Percentiles rank a stretch among this genome's conserved stretches.
Evolutionary conservation across 2,329 filamentous ascomycete genomes (phyloP).

Genomic region (Neonectria sp.): DNA sequence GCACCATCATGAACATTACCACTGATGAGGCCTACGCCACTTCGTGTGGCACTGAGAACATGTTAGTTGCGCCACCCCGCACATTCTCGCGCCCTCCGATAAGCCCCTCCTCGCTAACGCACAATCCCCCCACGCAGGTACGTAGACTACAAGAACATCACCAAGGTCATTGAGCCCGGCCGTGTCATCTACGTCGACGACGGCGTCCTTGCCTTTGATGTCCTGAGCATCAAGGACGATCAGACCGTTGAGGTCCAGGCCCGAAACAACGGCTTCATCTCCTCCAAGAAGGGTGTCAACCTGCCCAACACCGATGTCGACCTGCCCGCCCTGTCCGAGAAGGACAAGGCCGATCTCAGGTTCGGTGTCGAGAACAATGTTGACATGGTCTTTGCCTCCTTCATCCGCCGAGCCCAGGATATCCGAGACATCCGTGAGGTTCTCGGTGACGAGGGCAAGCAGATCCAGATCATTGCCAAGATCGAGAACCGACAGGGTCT

Average conservation of each 20-base stretch:
- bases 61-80: slow-evolving; percentile 72
- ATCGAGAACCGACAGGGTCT: slow-evolving; percentile 99
- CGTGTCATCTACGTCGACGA: slow-evolving; percentile 99
- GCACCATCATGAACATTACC: slow-evolving; percentile 93
- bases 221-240: slow-evolving; percentile 88
- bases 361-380: slow-evolving; percentile 99
- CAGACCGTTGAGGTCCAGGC: slow-evolving; percentile 89
- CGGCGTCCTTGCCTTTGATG: slow-evolving; percentile 96
- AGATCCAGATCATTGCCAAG: slow-evolving; percentile 99
- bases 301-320: slow-evolving; percentile 99
- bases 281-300: slow-evolving; percentile 99
- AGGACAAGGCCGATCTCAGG: slow-evolving; percentile 93
- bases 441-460: slow-evolving; percentile 90
- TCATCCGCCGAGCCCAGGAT: slow-evolving; percentile 95
- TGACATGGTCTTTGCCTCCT: slow-evolving; percentile 99
- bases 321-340: slow-evolving; percentile 96
- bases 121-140: slow-evolving; percentile 71
- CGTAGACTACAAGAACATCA: slow-evolving; percentile 99
- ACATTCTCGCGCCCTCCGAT: background rate
- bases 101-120: slow-evolving; percentile 22
- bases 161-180: slow-evolving; percentile 93
- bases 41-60: slow-evolving; percentile 89
- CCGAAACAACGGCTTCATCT: slow-evolving; percentile 98
- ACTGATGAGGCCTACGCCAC: slow-evolving; percentile 95
- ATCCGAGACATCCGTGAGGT: slow-evolving; percentile 94